Evolutionary conservation across 2,329 filamentous ascomycete species (phyloP).

Genomic region (Didymosphaeria variabile): DNA sequence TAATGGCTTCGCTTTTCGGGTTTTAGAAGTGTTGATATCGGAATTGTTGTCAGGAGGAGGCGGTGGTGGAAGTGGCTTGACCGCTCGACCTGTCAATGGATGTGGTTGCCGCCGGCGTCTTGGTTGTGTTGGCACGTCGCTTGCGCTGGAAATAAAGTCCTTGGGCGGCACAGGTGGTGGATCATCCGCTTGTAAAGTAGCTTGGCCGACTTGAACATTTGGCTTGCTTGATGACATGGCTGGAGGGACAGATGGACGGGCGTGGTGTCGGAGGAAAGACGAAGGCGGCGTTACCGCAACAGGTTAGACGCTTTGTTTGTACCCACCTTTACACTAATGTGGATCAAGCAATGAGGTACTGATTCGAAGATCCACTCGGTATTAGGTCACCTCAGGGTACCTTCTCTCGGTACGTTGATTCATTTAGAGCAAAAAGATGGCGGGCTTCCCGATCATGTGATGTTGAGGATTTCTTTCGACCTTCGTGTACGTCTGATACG

Average conservation of each 20-base stretch:
- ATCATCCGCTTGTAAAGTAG: not conserved
- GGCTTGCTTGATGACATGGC: not conserved
- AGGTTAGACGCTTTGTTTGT: not conserved
- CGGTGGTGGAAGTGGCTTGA: constrained; percentile 29
- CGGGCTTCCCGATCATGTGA: no score
- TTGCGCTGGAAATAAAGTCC: not conserved
- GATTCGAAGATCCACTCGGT: no score
- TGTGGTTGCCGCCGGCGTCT: constrained; percentile 7
- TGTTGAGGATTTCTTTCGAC: no score
- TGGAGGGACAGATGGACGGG: not conserved
- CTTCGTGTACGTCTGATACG: no score
- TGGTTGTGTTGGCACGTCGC: not conserved
- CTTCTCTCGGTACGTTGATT: no score
- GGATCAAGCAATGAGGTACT: no score
- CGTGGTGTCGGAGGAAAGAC: not conserved
- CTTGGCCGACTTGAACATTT: not conserved
- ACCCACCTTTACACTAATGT: no score
- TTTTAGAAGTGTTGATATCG: not conserved
- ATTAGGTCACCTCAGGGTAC: no score
- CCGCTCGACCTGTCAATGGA: not conserved
- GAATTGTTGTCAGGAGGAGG: constrained; percentile 12
- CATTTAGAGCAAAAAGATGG: no score
- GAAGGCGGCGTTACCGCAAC: not conserved
- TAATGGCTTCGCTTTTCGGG: constrained; percentile 22
- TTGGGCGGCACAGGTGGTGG: not conserved